These are phyloP conservation scores for Chlamydomonas sphaeroides DNA, from an alignment of 139 green algal genomes.

Conservation along the genomic window DNA sequence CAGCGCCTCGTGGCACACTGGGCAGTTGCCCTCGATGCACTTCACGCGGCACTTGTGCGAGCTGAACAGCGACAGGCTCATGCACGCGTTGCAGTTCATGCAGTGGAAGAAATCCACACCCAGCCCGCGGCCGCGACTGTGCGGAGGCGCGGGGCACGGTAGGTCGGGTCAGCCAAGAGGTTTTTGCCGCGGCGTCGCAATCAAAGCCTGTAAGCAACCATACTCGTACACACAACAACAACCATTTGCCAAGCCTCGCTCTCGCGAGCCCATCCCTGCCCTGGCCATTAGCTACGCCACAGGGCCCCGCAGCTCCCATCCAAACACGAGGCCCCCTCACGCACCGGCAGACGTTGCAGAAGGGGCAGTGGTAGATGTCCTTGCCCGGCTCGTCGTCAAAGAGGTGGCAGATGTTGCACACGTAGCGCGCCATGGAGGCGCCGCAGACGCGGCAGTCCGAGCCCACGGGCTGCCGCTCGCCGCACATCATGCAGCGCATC, in stretches of 20 bases:
- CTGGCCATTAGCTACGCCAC: no score
- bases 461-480: constrained; percentile 76
- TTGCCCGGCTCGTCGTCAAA: constrained; percentile 86
- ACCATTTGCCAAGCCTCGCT: no score
- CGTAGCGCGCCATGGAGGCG: constrained; percentile 87
- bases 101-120: constrained; percentile 97
- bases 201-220: no score
- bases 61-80: constrained; percentile 88
- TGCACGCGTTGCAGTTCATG: constrained; percentile 99
- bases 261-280: no score
- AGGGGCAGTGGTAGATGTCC: constrained; percentile 99
- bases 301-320: neutral
- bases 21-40: constrained; percentile 87
- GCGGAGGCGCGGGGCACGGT: no score
- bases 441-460: constrained; percentile 57
- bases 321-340: constrained; percentile 27
- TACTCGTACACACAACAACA: no score
- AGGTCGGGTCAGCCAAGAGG: no score
- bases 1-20: constrained; percentile 95
- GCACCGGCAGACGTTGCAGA: constrained; percentile 96
- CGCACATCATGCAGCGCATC: constrained; percentile 94
- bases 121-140: constrained; percentile 67
- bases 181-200: no score
- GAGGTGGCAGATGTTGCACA: constrained; percentile 97
- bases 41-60: constrained; percentile 92